Base-by-base conservation (phyloP, 768 basidiomycete species). In the Pleurotus tuber-regium region DNA sequence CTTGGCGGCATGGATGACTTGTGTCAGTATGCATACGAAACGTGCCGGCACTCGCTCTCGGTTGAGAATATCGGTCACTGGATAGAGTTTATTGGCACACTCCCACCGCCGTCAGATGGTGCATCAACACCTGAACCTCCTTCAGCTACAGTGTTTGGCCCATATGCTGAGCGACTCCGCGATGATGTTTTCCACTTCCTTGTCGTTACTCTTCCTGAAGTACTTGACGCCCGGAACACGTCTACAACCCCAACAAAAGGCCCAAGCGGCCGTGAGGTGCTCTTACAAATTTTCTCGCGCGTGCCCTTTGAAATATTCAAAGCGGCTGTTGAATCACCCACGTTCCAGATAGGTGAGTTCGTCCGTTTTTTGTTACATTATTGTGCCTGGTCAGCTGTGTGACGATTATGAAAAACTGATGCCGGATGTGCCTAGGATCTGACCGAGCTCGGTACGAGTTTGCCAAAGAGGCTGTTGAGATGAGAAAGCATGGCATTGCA, bases 241-340 rank as follows among this genome's bases (percentile, higher is more conserved):
- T 63, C 77, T 50, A 57, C 76, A 24, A 60, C 62, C 48, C 60
- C 70, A 52, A 64, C 73, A 51, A 55, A 66, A 12, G 73, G 68
- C 38, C 63, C 76, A 41, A 74, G 68, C 54, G 81, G 87, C 33
- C 82, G 88, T 59, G 89, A 89, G 49, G 75, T 83, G 12, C 70
- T 92, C 38, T 69, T 91, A 58, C 83, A 83, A 60, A 76, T 91
- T 55, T 93, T 87, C 70, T 80, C 87, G 21, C 77, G 76, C 49
- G 84, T 92, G 41, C 91, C 92, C 3, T 95, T 93, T 66, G 91
- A 93, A 53, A 77, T 91, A 68, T 92, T 92, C 69, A 92, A 92
- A 69, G 75, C 77, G 18, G 89, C 86, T 31, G 77, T 92, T 50
- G 89, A 91, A 69, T 87, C 87, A 2, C 83, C 86, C 24, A 77